These are phyloP conservation scores for Trametes polyzona DNA, from an alignment of 1,284 basidiomycete genomes.

Conservation along the genomic window DNA sequence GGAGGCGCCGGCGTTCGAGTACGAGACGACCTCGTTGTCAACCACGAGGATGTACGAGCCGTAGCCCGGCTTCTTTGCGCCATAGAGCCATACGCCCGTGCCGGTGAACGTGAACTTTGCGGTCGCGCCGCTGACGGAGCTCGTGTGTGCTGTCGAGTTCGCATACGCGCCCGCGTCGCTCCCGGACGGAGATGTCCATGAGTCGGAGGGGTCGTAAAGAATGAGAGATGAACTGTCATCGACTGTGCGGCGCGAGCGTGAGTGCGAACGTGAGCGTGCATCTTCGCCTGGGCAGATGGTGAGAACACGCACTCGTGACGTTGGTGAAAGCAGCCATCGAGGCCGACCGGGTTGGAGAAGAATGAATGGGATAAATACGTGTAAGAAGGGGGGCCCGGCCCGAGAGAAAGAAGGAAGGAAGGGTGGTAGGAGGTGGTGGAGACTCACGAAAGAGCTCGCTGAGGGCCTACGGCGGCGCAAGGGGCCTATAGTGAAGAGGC, in stretches of 20 bases:
- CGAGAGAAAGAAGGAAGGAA: conserved; percentile 27
- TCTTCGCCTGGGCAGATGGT: not conserved
- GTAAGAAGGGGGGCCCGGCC: conserved; percentile 33
- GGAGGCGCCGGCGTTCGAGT: conserved; percentile 40
- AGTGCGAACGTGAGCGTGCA: no score
- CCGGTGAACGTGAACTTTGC: conserved; percentile 41
- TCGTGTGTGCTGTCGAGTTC: conserved; percentile 30
- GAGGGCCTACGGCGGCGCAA: not conserved
- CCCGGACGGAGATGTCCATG: conserved; percentile 28
- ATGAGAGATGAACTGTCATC: conserved; percentile 39
- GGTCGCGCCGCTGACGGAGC: conserved; percentile 29
- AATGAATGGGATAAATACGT: no score
- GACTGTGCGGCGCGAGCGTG: conserved; percentile 29
- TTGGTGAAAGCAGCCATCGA: conserved; percentile 40
- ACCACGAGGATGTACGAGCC: conserved; percentile 51
- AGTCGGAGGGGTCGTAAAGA: conserved; percentile 33
- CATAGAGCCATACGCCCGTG: conserved; percentile 57
- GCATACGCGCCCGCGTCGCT: conserved; percentile 30
- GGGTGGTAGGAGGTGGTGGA: conserved; percentile 13
- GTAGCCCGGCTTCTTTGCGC: conserved; percentile 49
- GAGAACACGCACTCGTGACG: conserved; percentile 31
- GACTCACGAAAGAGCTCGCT: conserved; percentile 5
- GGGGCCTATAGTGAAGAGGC: not conserved
- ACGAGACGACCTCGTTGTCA: conserved; percentile 46
- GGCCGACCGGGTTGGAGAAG: conserved; percentile 27